Evolutionary conservation across 2,329 filamentous ascomycete genomes (phyloP), one percentile per base, ranked within the genome.

Genomic region (Sordariomycetes sp.): DNA sequence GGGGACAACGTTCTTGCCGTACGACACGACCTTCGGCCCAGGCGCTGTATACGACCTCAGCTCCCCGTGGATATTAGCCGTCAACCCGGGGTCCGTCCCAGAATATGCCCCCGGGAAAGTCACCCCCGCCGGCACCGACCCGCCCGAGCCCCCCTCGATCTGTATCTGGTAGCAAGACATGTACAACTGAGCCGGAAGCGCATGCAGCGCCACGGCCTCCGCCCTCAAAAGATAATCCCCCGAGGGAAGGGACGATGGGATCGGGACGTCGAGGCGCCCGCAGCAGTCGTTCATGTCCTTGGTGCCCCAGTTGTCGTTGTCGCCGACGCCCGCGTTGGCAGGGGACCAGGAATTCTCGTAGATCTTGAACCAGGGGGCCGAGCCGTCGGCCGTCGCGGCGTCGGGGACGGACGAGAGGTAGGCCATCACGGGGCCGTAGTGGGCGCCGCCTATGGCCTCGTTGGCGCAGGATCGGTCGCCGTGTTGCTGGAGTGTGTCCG

Each of bases 351-450:
- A 72, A 60, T 76, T 70, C 59, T 76, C 71, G 61, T 72, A 76
- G 60, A 80, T 72, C 69, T 81, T 81, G 70, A 80, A 79, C 75
- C 74, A 80, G 3, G 67, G 65, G 2, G 68, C 64, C 1, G 69
- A 67, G 12, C 73, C 72, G 58, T 72, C 69, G 53, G 76, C 74
- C 0, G 68, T 72, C 35, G 70, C 64, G 3, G 78, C 72, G 62
- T 80, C 72, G 28, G 67, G 60, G 22, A 81, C 77, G 61, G 76
- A 73, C 64, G 72, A 72, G 57, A 79, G 69, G 64, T 80, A 80
- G 1, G 77, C 70, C 54, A 77, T 72, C 36, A 80, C 76, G 1
- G 78, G 77, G 10, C 77, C 77, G 62, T 75, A 78, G 65, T 81
- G 78, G 48, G 72, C 72, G 36, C 78, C 77, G 34, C 78, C 78